Base-by-base conservation (phyloP, 495 filamentous ascomycete species). In the Copromyces sp. region DNA sequence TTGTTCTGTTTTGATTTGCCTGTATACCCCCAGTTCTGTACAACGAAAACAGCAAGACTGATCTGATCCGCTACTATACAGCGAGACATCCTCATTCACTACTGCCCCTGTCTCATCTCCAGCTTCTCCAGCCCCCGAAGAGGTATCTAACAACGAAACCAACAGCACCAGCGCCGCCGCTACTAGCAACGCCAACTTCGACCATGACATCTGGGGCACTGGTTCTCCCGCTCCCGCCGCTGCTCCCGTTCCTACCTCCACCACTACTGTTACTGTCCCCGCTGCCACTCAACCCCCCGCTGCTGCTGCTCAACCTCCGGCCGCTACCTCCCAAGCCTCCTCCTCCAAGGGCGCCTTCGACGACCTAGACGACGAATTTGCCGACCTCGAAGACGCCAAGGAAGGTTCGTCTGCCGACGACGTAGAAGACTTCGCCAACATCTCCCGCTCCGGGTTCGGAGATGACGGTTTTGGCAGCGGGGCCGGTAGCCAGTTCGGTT, bases 311-410 rank as follows among this genome's bases (percentile, higher is more conserved):
- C 65, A 78, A 80, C 68, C 70, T 76, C 74, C 69, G 14, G 47
- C 75, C 7, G 32, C 53, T 8, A 35, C 53, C 53, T 65, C 74
- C 11, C 39, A 74, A 40, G 44, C 44, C 44, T 45, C 84, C 44
- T 45, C 84, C 72, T 71, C 82, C 44, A 82, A 84, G 72, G 78
- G 81, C 53, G 75, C 88, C 74, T 86, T 89, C 70, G 89, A 90
- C 74, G 92, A 94, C 71, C 94, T 97, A 75, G 96, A 97, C 68
- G 91, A 94, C 53, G 94, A 93, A 44, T 99, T 99, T 78, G 93
- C 82, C 72, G 94, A 93, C 72, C 87, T 98, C 14, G 88, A 91
- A 71, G 94, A 98, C 74, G 93, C 93, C 24, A 94, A 95, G 74
- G 95, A 98, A 78, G 92, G 89, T 12, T 93, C 5, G 1, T 65